Evolutionary conservation across 2,329 filamentous ascomycete genomes (phyloP).

Genomic region (Penicillium brevicompactum): DNA sequence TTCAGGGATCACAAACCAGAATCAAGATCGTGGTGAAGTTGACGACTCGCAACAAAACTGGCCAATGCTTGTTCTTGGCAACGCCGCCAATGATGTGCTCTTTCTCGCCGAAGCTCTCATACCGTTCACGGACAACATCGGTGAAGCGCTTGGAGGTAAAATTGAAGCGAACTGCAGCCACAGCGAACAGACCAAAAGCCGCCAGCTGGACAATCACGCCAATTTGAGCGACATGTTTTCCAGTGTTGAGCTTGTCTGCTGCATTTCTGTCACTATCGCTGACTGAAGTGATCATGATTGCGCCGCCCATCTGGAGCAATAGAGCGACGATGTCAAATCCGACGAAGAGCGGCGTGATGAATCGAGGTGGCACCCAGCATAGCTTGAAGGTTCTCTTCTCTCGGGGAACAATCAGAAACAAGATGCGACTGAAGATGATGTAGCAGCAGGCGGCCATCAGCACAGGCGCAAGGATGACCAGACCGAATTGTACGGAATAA

Average conservation of each 20-base stretch:
- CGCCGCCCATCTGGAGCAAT: conserved; percentile 40
- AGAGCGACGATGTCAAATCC: conserved; percentile 44
- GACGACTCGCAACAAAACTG: conserved; percentile 31
- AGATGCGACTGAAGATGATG: conserved; percentile 43
- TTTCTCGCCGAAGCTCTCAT: conserved; percentile 19
- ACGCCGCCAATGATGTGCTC: conserved; percentile 22
- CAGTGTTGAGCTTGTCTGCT: conserved; percentile 33
- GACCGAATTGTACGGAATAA: conserved; percentile 42
- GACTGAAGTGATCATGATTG: conserved; percentile 45
- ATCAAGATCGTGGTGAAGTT: conserved; percentile 36
- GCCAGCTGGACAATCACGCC: conserved; percentile 49
- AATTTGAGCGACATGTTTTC: conserved; percentile 42
- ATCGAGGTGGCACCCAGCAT: conserved; percentile 40
- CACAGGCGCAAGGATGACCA: conserved; percentile 43
- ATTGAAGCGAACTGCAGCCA: conserved; percentile 52
- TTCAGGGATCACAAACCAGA: conserved; percentile 22
- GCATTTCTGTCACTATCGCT: conserved; percentile 22
- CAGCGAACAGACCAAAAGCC: conserved; percentile 51
- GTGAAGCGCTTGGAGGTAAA: conserved; percentile 47
- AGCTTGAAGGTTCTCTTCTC: conserved; percentile 35
- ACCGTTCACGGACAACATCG: conserved; percentile 29
- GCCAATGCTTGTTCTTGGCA: conserved; percentile 33
- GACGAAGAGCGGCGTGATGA: conserved; percentile 46
- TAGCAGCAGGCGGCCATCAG: conserved; percentile 46
- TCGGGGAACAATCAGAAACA: conserved; percentile 42